A percentile compares a stretch with the other conserved stretches of the same genome.
These are phyloP conservation scores for Tylopilus plumbeoviolaceoides DNA, from an alignment of 768 basidiomycete genomes.

Conservation along the genomic window DNA sequence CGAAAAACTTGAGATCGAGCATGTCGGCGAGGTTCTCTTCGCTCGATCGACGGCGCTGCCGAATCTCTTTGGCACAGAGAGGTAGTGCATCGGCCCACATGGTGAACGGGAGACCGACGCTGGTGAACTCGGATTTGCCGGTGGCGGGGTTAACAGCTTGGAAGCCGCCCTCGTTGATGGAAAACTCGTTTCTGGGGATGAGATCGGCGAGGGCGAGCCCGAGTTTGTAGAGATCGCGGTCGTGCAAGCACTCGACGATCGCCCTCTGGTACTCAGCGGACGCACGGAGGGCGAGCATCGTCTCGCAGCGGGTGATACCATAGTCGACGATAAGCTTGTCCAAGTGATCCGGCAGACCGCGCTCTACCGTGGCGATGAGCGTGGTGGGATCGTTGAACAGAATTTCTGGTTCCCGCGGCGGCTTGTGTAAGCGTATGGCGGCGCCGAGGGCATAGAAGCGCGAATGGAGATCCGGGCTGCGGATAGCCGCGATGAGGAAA, in stretches of 20 bases:
- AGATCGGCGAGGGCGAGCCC: slow-evolving; percentile 46
- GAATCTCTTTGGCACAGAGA: slow-evolving; percentile 53
- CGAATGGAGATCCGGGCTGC: slow-evolving; percentile 50
- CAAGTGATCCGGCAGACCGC: slow-evolving; percentile 45
- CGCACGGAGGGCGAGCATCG: background rate
- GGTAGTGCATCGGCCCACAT: slow-evolving; percentile 59
- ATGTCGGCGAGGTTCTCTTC: slow-evolving; percentile 59
- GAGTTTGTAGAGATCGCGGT: slow-evolving; percentile 47
- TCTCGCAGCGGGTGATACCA: slow-evolving; percentile 25
- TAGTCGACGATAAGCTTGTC: slow-evolving; percentile 45
- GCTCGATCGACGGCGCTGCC: slow-evolving; percentile 35
- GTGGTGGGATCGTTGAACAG: slow-evolving; percentile 45
- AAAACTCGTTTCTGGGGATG: slow-evolving; percentile 58
- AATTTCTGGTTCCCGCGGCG: slow-evolving; percentile 42
- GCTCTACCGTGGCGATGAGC: slow-evolving; percentile 40
- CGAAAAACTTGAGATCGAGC: slow-evolving; percentile 56
- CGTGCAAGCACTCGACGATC: slow-evolving; percentile 46
- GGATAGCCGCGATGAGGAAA: slow-evolving; percentile 54
- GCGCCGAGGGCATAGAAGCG: slow-evolving; percentile 51
- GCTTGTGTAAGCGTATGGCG: slow-evolving; percentile 47
- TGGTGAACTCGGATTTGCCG: slow-evolving; percentile 37
- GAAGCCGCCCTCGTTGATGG: slow-evolving; percentile 55
- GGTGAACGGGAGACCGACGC: slow-evolving; percentile 55
- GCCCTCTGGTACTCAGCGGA: slow-evolving; percentile 35
- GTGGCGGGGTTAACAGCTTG: slow-evolving; percentile 41